A percentile compares a stretch with the other conserved stretches of the same genome.
These are phyloP conservation scores for Persicaria tinctoria DNA, from an alignment of 148 eudicot genomes.

Conservation along the genomic window DNA sequence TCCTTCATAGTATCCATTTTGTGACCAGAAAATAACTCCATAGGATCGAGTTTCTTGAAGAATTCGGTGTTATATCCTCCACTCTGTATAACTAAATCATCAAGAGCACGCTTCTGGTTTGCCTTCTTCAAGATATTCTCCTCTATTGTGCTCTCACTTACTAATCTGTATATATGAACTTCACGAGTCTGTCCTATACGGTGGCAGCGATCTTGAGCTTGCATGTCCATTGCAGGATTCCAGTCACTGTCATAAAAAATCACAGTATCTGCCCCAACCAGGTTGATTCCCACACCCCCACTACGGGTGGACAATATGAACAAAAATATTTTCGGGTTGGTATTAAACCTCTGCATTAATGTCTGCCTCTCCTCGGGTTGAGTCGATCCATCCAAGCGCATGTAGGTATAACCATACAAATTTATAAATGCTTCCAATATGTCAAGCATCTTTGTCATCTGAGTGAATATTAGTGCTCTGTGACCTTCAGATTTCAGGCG, in stretches of 20 bases:
- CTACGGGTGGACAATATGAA: conserved; percentile 96
- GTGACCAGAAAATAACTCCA: conserved; percentile 93
- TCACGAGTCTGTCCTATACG: conserved; percentile 99
- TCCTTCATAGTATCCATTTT: conserved; percentile 33
- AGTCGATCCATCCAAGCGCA: conserved; percentile 99
- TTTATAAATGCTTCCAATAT: conserved; percentile 91
- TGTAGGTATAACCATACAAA: conserved; percentile 91
- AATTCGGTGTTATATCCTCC: conserved; percentile 97
- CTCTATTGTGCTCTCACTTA: conserved; percentile 94
- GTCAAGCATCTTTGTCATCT: conserved; percentile 99
- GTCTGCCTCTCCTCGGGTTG: conserved; percentile 99
- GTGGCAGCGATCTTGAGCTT: conserved; percentile 99
- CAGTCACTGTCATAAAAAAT: conserved; percentile 94
- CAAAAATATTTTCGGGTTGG: conserved; percentile 91
- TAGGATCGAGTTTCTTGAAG: conserved; percentile 93
- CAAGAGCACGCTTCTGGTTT: conserved; percentile 97
- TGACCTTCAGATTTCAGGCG: conserved; percentile 89
- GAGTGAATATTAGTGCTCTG: conserved; percentile 92
- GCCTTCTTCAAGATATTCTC: conserved; percentile 96
- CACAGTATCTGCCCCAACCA: conserved; percentile 97
- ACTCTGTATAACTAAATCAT: conserved; percentile 95
- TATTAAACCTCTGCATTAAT: conserved; percentile 95
- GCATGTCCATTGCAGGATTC: conserved; percentile 99
- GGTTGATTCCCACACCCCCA: conserved; percentile 98
- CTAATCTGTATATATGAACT: conserved; percentile 86